Evolutionary conservation across 1,284 basidiomycete genomes (phyloP), one percentile per base, ranked within the genome.

Genomic region (Afroboletus lepidellus): DNA sequence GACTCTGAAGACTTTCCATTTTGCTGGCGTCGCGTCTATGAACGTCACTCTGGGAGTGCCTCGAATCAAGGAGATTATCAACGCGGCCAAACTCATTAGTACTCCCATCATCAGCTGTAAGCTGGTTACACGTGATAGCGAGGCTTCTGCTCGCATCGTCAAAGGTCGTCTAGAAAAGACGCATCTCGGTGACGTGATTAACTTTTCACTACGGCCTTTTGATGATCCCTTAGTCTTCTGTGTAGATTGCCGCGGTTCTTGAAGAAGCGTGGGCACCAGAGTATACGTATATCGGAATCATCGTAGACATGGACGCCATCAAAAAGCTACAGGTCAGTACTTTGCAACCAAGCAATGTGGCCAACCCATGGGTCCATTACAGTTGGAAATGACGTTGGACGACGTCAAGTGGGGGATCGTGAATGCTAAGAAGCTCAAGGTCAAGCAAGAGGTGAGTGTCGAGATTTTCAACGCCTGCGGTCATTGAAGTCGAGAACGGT

Each of bases 1-100:
- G 97, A 99, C 97, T 8, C 74, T 99, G 60, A 99, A 99, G 74
- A 99, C 97, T 55, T 99, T 99, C 85, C 97, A 99, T 79, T 99
- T 99, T 74, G 97, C 97, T 65, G 97, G 97, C 78, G 95, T 99
- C 58, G 97, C 97, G 12, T 97, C 95, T 32, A 99, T 99, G 97
- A 99, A 98, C 75, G 94, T 99, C 61, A 99, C 97, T 1, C 84
- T 99, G 37, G 97, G 97, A 78, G 97, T 99, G 12, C 97, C 97
- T 21, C 95, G 97, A 70, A 99, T 99, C 76, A 99, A 99, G 74
- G 97, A 99, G 72, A 99, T 99, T 64, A 99, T 99, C 78, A 99
- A 99, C 63, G 97, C 95, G 3, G 93, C 96, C 37, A 99, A 98
- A 73, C 73, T 80, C 41, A 99, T 99, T 73, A 96, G 92, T 63